Percentiles rank a stretch among this genome's conserved stretches.
Conservation (phyloP, 768 basidiomycete genomes). For the Suillus ampliporus region DNA sequence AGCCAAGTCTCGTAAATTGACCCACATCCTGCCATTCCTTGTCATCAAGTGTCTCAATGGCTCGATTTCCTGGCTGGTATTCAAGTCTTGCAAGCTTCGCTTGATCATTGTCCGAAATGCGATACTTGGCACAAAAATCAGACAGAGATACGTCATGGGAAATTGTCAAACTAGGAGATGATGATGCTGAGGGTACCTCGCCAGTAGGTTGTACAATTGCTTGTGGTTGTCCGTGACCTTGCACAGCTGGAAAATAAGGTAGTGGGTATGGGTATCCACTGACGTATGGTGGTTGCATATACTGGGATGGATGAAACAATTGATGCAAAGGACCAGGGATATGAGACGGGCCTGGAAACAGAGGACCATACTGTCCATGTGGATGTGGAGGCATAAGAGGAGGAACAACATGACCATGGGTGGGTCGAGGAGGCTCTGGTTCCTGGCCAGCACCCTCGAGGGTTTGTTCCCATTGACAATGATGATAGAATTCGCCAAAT, state of each 20-base stretch:
- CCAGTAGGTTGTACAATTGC: no score
- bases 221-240: no score
- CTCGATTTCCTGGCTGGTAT: conserved; percentile 5
- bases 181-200: not conserved
- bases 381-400: no score
- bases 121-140: conserved; percentile 5
- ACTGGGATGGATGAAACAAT: not conserved
- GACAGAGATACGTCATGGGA: not conserved
- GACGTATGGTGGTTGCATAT: not conserved
- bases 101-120: not conserved
- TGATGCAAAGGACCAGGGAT: no score
- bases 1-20: conserved; percentile 4
- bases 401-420: no score
- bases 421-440: no score
- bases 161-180: not conserved
- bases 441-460: no score
- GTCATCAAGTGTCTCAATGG: not conserved
- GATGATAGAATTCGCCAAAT: no score
- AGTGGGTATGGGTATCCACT: not conserved
- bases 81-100: not conserved
- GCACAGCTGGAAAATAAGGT: not conserved
- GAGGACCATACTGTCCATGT: no score
- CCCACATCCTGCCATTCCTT: not conserved
- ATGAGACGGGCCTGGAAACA: no score
- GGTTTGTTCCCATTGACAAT: no score